phyloP scores from a whole-genome alignment of 108 stramenopile genomes.

The Aurantiochytrium sp. region DNA sequence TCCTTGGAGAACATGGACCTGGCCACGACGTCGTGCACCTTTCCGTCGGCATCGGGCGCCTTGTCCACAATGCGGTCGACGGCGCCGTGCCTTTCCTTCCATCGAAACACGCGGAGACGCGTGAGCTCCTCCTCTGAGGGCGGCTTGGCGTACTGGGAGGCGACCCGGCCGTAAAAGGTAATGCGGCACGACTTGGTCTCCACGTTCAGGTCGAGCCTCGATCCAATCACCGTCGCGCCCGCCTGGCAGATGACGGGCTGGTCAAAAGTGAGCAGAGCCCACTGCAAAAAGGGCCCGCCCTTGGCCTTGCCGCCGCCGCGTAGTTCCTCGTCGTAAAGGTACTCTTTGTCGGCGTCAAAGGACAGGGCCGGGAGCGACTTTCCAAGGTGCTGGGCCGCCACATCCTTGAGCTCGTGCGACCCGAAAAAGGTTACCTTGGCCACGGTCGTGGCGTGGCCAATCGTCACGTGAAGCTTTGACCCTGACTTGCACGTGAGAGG shows the following conservation, averaged over 20 bases:
- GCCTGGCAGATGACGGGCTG: conserved; percentile 79
- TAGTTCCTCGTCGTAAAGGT: conserved; percentile 69
- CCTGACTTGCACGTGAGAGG: conserved; percentile 58
- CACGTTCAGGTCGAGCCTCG: conserved; percentile 73
- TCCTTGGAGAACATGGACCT: conserved; percentile 80
- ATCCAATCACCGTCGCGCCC: conserved; percentile 80
- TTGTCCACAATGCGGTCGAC: conserved; percentile 67
- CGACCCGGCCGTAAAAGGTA: conserved; percentile 81
- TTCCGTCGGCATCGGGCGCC: conserved; percentile 62
- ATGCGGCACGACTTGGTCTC: conserved; percentile 70
- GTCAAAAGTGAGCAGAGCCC: conserved; percentile 83
- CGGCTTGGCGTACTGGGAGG: conserved; percentile 56
- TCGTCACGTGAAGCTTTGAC: conserved; percentile 79
- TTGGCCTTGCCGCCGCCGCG: conserved; percentile 11
- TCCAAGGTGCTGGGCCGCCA: conserved; percentile 6
- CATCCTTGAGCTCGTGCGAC: conserved; percentile 65
- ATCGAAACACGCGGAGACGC: conserved; percentile 34
- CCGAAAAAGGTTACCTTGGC: conserved; percentile 95
- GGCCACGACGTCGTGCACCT: conserved; percentile 79
- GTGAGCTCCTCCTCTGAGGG: background rate
- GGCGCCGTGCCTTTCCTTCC: background rate
- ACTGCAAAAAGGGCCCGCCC: conserved; percentile 63
- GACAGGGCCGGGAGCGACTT: conserved; percentile 47
- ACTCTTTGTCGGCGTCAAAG: conserved; percentile 66
- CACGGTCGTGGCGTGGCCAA: conserved; percentile 93